Base-by-base conservation (phyloP, 768 basidiomycete species). In the Tulasnella calospora region DNA sequence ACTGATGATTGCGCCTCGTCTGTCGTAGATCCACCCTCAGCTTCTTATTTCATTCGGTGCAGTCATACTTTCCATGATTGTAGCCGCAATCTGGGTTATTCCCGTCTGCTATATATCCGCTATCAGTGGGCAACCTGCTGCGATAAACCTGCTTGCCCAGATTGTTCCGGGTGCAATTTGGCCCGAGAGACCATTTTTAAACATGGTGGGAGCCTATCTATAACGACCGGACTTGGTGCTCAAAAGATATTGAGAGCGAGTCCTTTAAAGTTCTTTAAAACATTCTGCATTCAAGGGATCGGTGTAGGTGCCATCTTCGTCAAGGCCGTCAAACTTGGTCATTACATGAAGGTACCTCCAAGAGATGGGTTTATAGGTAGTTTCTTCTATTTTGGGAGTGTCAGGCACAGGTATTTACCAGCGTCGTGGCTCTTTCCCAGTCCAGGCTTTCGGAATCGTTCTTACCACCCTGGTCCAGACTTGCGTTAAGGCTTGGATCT, bases 341-440 rank as follows among this genome's bases (percentile, higher is more conserved):
- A 88, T 81, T 88, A 88, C 81, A 86, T 88, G 82, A 88, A 88
- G 81, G 81, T 87, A 3, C 86, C 88, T 5, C 88, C 88, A 7
- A 81, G 87, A 9, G 81, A 83, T 0, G 85, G 85, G 0, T 88
- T 88, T 80, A 69, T 81, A 81, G 6, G 40, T 23, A 30, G 19
- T 44, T n/a, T 10, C 19, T 19, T 38, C 19, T 12, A 15, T 46
- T 46, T 15, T 19, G 44, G 44, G 3, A 19, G 44, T 17, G 3
- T 3, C 36, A 35, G 12, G 2, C 13, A 15, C 3, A 3, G 44
- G 5, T 12, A 19, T 19, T 19, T 9, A 12, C 30, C 15, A 33
- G 30, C 21, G 61, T 30, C 9, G 38, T 38, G 78, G 23, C 36
- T 33, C n/a, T 40, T 40, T 40, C 38, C 38, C 79, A 85, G 85